Evolutionary conservation across 2,329 filamentous ascomycete genomes (phyloP).

Genomic region (Xylaria sp.): DNA sequence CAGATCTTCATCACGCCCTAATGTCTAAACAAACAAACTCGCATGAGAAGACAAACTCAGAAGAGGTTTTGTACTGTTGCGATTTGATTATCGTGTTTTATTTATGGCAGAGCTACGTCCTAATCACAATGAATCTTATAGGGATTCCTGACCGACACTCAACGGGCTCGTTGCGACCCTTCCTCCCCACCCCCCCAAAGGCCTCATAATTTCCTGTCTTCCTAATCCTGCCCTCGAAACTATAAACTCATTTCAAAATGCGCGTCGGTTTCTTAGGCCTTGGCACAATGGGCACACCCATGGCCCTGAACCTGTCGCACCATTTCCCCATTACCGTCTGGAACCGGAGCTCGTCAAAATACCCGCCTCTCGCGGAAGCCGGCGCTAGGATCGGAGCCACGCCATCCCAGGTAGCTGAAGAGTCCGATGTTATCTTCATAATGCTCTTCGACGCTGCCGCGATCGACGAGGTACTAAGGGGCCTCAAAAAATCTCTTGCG

Average conservation of each 20-base stretch:
- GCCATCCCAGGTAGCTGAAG: slow-evolving; percentile 42
- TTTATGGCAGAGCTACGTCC: neutral
- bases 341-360: slow-evolving; percentile 49
- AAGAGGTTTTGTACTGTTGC: neutral
- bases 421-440: slow-evolving; percentile 49
- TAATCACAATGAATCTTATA: neutral
- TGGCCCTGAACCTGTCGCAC: slow-evolving; percentile 50
- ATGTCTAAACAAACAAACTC: slow-evolving; percentile 4
- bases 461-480: slow-evolving; percentile 42
- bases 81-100: neutral
- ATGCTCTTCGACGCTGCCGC: slow-evolving; percentile 50
- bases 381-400: slow-evolving; percentile 43
- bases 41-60: neutral
- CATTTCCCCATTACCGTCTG: slow-evolving; percentile 47
- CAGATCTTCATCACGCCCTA: slow-evolving; percentile 16
- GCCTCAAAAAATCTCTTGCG: slow-evolving; percentile 42
- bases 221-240: neutral
- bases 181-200: neutral
- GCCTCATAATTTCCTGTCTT: neutral
- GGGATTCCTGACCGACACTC: neutral
- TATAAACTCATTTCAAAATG: slow-evolving; percentile 19
- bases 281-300: slow-evolving; percentile 50
- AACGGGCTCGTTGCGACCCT: neutral
- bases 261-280: slow-evolving; percentile 49
- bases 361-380: slow-evolving; percentile 37